phyloP scores from a whole-genome alignment of 2,329 filamentous ascomycete genomes.

The Delphinella strobiligena region DNA sequence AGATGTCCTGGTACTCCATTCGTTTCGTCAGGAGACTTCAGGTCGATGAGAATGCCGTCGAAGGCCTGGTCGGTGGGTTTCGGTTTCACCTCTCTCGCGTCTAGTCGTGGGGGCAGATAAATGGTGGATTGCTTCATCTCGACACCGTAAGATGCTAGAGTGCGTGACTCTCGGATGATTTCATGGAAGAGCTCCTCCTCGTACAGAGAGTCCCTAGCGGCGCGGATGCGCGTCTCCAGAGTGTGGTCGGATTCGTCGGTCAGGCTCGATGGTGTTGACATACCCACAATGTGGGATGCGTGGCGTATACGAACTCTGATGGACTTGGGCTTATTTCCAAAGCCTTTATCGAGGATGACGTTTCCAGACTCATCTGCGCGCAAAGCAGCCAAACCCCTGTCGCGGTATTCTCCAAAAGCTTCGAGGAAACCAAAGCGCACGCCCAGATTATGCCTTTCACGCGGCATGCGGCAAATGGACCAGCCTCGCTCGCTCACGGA shows the following conservation, averaged over 20 bases:
- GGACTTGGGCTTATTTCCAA: slow-evolving; percentile 43
- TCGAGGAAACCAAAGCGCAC: slow-evolving; percentile 87
- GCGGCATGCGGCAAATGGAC: slow-evolving; percentile 67
- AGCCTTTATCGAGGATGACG: slow-evolving; percentile 59
- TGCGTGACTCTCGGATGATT: slow-evolving; percentile 67
- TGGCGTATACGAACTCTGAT: slow-evolving; percentile 57
- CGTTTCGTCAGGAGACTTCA: slow-evolving; percentile 44
- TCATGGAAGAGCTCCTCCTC: slow-evolving; percentile 87
- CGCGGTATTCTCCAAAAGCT: slow-evolving; percentile 45
- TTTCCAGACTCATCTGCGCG: slow-evolving; percentile 61
- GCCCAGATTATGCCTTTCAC: slow-evolving; percentile 61
- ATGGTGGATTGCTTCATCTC: slow-evolving; percentile 42
- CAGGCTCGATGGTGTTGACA: slow-evolving; percentile 26
- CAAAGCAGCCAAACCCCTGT: slow-evolving; percentile 71
- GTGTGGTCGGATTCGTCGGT: slow-evolving; percentile 39
- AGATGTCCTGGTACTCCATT: slow-evolving; percentile 14
- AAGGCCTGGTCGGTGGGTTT: neutral
- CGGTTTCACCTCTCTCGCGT: neutral
- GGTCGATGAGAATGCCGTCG: slow-evolving; percentile 41
- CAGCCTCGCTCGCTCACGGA: slow-evolving; percentile 74
- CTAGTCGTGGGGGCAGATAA: slow-evolving; percentile 15
- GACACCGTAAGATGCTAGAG: slow-evolving; percentile 59
- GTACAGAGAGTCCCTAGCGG: slow-evolving; percentile 67
- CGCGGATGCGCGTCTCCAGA: slow-evolving; percentile 57
- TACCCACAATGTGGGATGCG: slow-evolving; percentile 46